phyloP scores from a whole-genome alignment of 768 basidiomycete genomes.

The Scleroderma bovista region DNA sequence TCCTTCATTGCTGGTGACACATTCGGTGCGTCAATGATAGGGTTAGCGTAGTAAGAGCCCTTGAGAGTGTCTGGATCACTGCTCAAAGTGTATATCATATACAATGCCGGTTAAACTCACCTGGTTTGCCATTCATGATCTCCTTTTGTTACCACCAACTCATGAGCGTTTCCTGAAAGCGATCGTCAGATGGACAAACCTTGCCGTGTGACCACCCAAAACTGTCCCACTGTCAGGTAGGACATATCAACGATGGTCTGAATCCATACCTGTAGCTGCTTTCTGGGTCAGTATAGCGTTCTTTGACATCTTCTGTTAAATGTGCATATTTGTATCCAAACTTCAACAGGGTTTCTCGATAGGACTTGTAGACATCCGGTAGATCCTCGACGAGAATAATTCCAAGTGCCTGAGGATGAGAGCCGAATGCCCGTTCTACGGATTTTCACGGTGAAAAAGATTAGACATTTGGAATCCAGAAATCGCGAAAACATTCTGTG shows the following conservation, averaged over 20 bases:
- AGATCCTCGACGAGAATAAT: slow-evolving; percentile 81
- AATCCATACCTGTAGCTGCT: slow-evolving; percentile 67
- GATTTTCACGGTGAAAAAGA: slow-evolving; percentile 1
- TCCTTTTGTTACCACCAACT: slow-evolving; percentile 42
- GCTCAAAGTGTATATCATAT: background rate
- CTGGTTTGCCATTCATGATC: slow-evolving; percentile 93
- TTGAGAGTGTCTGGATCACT: slow-evolving; percentile 67
- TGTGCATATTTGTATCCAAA: slow-evolving; percentile 73
- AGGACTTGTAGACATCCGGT: slow-evolving; percentile 53
- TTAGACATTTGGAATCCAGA: background rate
- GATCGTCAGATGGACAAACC: slow-evolving; percentile 33
- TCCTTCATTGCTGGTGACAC: slow-evolving; percentile 50
- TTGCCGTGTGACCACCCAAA: slow-evolving; percentile 99
- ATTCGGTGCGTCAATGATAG: slow-evolving; percentile 59
- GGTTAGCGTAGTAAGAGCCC: slow-evolving; percentile 89
- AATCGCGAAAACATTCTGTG: background rate
- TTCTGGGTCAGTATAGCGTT: slow-evolving; percentile 66
- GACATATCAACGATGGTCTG: no score
- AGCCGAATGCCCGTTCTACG: slow-evolving; percentile 78
- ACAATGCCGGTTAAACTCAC: slow-evolving; percentile 27
- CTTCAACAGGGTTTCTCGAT: slow-evolving; percentile 69
- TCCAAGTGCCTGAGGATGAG: slow-evolving; percentile 67
- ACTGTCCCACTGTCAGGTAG: slow-evolving; percentile 29
- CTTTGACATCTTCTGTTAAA: slow-evolving; percentile 59
- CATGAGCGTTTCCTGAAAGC: background rate